Conservation (phyloP, 2,329 filamentous ascomycete genomes). For the Stagonosporopsis chrysanthemi region DNA sequence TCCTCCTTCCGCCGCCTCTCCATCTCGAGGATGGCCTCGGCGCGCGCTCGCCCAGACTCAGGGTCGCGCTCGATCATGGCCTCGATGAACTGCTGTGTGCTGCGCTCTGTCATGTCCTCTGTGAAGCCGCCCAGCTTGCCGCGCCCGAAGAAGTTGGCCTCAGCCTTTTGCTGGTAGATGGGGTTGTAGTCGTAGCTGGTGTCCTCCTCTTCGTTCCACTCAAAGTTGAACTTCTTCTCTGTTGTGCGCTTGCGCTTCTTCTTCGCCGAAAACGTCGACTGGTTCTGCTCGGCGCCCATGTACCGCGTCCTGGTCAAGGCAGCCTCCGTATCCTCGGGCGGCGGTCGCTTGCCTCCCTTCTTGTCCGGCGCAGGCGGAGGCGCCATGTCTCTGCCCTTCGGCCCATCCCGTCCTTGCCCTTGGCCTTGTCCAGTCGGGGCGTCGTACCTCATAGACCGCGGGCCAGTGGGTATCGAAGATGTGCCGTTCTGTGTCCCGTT, state of each 20-base stretch:
- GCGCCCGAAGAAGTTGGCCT: conserved; percentile 73
- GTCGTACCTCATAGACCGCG: conserved; percentile 69
- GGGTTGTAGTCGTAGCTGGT: conserved; percentile 85
- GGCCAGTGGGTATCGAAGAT: conserved; percentile 70
- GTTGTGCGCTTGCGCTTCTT: conserved; percentile 94
- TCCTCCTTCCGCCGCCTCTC: conserved; percentile 79
- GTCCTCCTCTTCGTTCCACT: conserved; percentile 95
- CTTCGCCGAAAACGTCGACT: conserved; percentile 88
- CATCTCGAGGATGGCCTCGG: conserved; percentile 83
- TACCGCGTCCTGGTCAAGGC: conserved; percentile 81
- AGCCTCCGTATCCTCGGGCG: conserved; percentile 70
- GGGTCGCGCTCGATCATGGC: conserved; percentile 77
- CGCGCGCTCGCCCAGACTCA: conserved; percentile 78
- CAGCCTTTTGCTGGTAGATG: conserved; percentile 73
- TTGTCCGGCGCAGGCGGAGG: conserved; percentile 57
- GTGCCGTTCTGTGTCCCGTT: conserved; percentile 20
- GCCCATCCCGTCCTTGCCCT: not conserved
- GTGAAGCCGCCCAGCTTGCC: conserved; percentile 72
- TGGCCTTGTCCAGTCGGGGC: conserved; percentile 49
- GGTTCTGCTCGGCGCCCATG: conserved; percentile 87
- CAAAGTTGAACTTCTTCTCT: conserved; percentile 98
- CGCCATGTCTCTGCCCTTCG: conserved; percentile 58
- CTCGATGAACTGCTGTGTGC: conserved; percentile 66
- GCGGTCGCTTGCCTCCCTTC: conserved; percentile 38
- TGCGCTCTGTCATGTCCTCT: conserved; percentile 62